phyloP scores from a whole-genome alignment of 352 stramenopile species.

The Phytophthora fragariaefolia region DNA sequence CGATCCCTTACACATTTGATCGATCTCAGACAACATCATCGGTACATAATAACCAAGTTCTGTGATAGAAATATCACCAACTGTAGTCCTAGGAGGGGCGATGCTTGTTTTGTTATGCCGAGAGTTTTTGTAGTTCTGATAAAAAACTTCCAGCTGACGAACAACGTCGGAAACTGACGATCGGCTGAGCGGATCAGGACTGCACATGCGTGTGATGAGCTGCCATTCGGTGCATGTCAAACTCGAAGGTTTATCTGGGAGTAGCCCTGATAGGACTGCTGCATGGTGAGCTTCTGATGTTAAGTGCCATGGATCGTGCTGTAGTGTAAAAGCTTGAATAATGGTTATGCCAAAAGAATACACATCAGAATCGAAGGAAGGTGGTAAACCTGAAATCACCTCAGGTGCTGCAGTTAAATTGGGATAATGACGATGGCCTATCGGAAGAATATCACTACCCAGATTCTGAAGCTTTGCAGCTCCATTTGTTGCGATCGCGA shows the following conservation, averaged over 20 bases:
- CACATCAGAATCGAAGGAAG: constrained; percentile 16
- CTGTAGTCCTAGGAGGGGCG: not conserved
- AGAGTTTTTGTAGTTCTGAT: not conserved
- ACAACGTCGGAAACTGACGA: constrained; percentile 6
- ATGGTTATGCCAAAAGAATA: not conserved
- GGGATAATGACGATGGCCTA: not conserved
- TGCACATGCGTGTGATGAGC: constrained; percentile 9
- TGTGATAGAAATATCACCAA: not conserved
- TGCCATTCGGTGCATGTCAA: constrained; percentile 4
- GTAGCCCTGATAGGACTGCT: constrained; percentile 1
- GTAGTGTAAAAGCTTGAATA: constrained; percentile 1
- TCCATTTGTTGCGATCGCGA: constrained; percentile 17
- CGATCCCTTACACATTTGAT: constrained; percentile 4
- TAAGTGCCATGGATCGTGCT: not conserved
- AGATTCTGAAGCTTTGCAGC: constrained; percentile 24
- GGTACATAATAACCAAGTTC: not conserved
- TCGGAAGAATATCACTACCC: not conserved
- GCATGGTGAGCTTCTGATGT: not conserved
- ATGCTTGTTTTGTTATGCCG: not conserved
- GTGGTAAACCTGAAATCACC: constrained; percentile 7
- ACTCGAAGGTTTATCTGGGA: not conserved
- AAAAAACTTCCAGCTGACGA: constrained; percentile 13
- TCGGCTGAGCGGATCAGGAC: not conserved
- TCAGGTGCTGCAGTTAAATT: not conserved
- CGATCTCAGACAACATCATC: not conserved